Evolutionary conservation across 2,329 filamentous ascomycete species (phyloP), one percentile per base, ranked within the genome.

Genomic region (Penicillium sp.): DNA sequence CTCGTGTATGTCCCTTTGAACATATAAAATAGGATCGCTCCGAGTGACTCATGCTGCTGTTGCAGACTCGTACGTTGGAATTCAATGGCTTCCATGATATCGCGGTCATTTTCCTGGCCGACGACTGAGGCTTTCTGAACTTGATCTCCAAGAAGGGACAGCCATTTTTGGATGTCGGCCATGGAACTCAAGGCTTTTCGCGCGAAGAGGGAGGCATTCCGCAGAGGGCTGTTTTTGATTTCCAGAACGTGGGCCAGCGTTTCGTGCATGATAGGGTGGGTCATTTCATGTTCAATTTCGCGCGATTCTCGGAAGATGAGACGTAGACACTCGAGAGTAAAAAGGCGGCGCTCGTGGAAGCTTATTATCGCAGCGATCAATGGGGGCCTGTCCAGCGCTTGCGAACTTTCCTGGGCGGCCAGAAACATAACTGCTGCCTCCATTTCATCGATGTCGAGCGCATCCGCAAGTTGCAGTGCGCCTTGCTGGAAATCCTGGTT

Each of bases 401-500:
- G 80, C 16, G 85, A 81, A 64, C 92, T 87, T 37, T 85, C 82
- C 69, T 90, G 84, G 18, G 89, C 86, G 53, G 88, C 86, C 50
- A 95, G 78, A 55, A 96, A 85, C 48, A 94, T 83, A 63, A 83
- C 82, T 10, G 91, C 89, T 18, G 93, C 89, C 66, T 94, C 85
- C 55, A 96, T 72, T 74, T 99, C 95, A 75, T 99, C 92, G 50
- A 99, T 81, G 67, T 96, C 87, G 59, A 97, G 81, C 64, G 91
- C 90, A 73, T 97, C 92, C 53, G 93, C 89, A 37, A 99, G 81
- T 66, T 90, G 85, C 32, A 96, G 80, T 24, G 87, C 85, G 64
- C 88, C 86, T 73, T 96, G 88, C 69, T 93, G 86, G 74, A 99
- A 97, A 60, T 91, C 87, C 54, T 89, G 83, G 74, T 96, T 97